Conservation (phyloP, 345 rosid genomes). For the Dipteronia dyeriana region DNA sequence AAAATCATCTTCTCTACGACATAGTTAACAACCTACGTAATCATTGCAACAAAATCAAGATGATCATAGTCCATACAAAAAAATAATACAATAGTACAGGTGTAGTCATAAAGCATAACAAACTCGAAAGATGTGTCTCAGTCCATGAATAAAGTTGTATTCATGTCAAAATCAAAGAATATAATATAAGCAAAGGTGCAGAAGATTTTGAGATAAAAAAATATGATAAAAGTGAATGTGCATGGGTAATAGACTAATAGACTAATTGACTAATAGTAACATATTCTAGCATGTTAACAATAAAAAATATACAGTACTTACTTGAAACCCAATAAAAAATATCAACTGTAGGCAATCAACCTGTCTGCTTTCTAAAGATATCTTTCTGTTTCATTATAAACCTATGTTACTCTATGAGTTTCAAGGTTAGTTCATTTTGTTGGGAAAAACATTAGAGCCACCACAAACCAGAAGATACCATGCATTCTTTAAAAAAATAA, state of each 20-base stretch:
- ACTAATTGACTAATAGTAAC: too few species aligned
- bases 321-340: not conserved
- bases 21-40: slow-evolving; percentile 85
- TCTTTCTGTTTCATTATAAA: not conserved
- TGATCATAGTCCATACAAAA: slow-evolving; percentile 10
- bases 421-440: not conserved
- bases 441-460: not conserved
- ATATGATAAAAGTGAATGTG: too few species aligned
- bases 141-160: not conserved
- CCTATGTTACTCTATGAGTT: not conserved
- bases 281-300: not conserved
- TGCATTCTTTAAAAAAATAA: not conserved
- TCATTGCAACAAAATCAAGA: slow-evolving; percentile 21
- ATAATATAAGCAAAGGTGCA: not conserved
- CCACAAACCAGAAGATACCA: not conserved
- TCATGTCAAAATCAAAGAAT: not conserved
- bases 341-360: not conserved
- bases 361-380: not conserved
- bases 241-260: not conserved
- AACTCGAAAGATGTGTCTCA: not conserved
- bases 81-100: not conserved
- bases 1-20: slow-evolving; percentile 89
- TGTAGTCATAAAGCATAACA: not conserved
- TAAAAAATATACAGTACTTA: not conserved
- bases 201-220: not conserved